Evolutionary conservation across 129 eudicot genomes (phyloP).

Genomic region (Artemisia tridentata): DNA sequence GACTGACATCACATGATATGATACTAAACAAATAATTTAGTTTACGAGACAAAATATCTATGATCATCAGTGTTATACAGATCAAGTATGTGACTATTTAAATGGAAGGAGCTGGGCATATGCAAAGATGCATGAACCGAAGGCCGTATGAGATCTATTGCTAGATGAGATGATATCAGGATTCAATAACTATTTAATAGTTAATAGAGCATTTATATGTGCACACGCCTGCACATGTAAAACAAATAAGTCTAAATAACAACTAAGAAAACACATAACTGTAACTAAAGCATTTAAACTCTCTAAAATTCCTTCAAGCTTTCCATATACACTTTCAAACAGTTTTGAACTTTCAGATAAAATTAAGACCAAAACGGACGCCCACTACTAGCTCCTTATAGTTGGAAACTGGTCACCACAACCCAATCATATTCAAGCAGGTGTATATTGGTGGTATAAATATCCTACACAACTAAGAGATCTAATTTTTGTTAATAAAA

Average conservation of each 20-base stretch:
- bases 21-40: neutral
- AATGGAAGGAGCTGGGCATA: neutral
- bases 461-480: neutral
- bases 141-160: neutral
- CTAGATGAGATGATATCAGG: neutral
- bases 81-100: neutral
- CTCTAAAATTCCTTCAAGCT: neutral
- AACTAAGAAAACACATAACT: neutral
- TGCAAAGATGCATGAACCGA: neutral
- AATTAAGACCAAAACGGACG: neutral
- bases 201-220: neutral
- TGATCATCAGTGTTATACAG: neutral
- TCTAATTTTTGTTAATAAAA: neutral
- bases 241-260: neutral
- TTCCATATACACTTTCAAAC: neutral
- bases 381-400: neutral
- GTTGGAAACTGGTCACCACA: neutral
- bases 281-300: neutral
- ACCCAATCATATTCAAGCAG: neutral
- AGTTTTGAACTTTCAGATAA: neutral
- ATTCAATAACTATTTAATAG: neutral
- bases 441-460: neutral
- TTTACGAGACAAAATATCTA: neutral
- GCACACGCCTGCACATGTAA: neutral
- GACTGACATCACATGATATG: neutral